A percentile compares a stretch with the other conserved stretches of the same genome.
Evolutionary conservation across 805 yeast genomes (phyloP).

Genomic region (Metschnikowia noctiluminum): DNA sequence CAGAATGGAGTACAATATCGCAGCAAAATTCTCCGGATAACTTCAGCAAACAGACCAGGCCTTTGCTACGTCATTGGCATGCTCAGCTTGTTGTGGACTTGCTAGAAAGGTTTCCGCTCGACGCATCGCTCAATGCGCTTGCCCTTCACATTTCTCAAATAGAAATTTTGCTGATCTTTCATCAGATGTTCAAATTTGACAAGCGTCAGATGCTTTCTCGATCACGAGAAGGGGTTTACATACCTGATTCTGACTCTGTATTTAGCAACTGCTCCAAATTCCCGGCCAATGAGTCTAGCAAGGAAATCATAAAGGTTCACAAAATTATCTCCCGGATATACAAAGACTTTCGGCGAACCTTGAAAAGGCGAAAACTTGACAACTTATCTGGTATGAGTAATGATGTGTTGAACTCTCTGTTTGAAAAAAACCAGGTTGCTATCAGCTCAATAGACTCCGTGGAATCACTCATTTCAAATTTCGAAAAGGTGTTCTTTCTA

Average conservation of each 20-base stretch:
- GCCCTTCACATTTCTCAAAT: constrained; percentile 4
- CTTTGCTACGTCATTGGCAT: constrained; percentile 14
- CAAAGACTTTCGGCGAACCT: neutral
- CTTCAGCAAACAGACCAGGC: neutral
- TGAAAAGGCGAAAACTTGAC: constrained; percentile 3
- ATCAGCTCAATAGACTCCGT: constrained; percentile 19
- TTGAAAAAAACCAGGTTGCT: neutral
- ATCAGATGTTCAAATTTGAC: neutral
- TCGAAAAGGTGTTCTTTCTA: constrained; percentile 18
- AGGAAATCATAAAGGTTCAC: neutral
- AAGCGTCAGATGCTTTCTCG: neutral
- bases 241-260: neutral
- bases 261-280: neutral
- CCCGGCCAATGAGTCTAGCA: neutral
- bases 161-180: constrained; percentile 1
- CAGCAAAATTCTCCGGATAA: neutral
- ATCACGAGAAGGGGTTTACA: neutral
- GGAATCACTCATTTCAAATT: constrained; percentile 15
- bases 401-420: neutral
- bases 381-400: neutral
- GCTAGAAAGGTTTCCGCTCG: constrained; percentile 13
- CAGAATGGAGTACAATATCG: neutral
- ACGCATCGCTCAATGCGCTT: constrained; percentile 11
- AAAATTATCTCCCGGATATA: neutral
- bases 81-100: constrained; percentile 10